A percentile compares a stretch with the other conserved stretches of the same genome.
Evolutionary conservation across 352 stramenopile genomes (phyloP).

Genomic region (Phytopythium chamaehyphon): DNA sequence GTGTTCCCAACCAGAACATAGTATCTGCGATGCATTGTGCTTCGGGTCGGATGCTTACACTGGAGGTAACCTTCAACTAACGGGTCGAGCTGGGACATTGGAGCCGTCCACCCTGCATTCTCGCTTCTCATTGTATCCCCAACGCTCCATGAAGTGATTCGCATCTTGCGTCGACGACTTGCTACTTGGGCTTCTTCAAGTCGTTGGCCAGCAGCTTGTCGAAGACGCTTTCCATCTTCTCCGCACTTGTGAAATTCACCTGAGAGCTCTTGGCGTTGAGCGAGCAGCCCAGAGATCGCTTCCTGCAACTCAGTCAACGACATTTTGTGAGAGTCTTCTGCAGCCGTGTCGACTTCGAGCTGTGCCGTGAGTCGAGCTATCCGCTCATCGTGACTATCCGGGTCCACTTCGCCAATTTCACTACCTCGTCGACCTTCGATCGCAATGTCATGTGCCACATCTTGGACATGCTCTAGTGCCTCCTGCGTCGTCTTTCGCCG

Average conservation of each 20-base stretch:
- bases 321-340: slow-evolving; percentile 39
- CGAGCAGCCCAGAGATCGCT: slow-evolving; percentile 13
- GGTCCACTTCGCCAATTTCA: slow-evolving; percentile 4
- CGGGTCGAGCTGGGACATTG: slow-evolving; percentile 56
- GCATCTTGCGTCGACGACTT: slow-evolving; percentile 30
- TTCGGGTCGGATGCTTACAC: slow-evolving; percentile 55
- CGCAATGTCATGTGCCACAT: slow-evolving; percentile 31
- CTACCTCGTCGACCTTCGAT: slow-evolving; percentile 4
- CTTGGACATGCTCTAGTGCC: slow-evolving; percentile 25
- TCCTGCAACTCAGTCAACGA: slow-evolving; percentile 23
- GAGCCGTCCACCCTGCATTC: slow-evolving; percentile 9
- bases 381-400: slow-evolving; percentile 15
- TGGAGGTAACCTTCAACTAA: slow-evolving; percentile 70
- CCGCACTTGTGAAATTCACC: slow-evolving; percentile 19
- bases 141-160: slow-evolving; percentile 55
- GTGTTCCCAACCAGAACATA: slow-evolving; percentile 78
- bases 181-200: slow-evolving; percentile 54
- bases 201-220: slow-evolving; percentile 35
- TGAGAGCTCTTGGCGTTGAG: slow-evolving; percentile 26
- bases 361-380: slow-evolving; percentile 51
- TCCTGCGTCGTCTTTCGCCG: slow-evolving; percentile 18
- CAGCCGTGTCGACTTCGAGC: slow-evolving; percentile 43
- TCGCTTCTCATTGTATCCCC: slow-evolving; percentile 3
- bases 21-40: slow-evolving; percentile 70
- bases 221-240: slow-evolving; percentile 34